Conservation (phyloP, 2,329 filamentous ascomycete species). For the Sporothrix pallida region DNA sequence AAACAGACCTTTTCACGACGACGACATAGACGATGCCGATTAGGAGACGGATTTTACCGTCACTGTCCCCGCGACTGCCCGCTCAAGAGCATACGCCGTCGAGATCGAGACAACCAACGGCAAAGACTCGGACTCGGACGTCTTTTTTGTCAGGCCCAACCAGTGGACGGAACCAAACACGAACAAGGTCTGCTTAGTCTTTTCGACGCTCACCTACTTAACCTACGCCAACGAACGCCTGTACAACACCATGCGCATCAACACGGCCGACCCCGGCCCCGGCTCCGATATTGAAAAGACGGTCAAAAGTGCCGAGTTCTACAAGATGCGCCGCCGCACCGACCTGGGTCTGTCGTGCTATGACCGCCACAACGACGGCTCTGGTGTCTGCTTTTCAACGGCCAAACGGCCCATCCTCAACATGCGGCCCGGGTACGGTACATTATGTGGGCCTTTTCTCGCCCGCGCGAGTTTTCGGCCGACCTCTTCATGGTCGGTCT, state of each 20-base stretch:
- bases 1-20: conserved; percentile 32
- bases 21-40: conserved; percentile 33
- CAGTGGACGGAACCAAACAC: background rate
- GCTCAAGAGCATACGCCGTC: conserved; percentile 33
- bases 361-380: conserved; percentile 48
- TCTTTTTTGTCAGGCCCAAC: conserved; percentile 30
- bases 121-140: conserved; percentile 21
- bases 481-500: conserved; percentile 47
- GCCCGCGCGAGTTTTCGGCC: conserved; percentile 36
- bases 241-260: conserved; percentile 24
- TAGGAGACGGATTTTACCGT: conserved; percentile 31
- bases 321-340: conserved; percentile 23
- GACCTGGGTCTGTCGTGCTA: conserved; percentile 49
- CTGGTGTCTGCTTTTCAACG: conserved; percentile 44
- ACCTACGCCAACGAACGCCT: conserved; percentile 35
- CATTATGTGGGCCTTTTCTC: conserved; percentile 11
- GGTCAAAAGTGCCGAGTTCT: conserved; percentile 19
- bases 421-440: conserved; percentile 7
- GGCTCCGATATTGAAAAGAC: background rate
- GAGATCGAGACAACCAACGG: conserved; percentile 2
- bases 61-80: background rate
- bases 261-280: background rate
- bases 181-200: conserved; percentile 22
- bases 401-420: conserved; percentile 36
- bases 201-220: conserved; percentile 31